These are phyloP conservation scores for Osmanthus fragrans DNA, from an alignment of 257 asterid genomes.

Conservation along the genomic window DNA sequence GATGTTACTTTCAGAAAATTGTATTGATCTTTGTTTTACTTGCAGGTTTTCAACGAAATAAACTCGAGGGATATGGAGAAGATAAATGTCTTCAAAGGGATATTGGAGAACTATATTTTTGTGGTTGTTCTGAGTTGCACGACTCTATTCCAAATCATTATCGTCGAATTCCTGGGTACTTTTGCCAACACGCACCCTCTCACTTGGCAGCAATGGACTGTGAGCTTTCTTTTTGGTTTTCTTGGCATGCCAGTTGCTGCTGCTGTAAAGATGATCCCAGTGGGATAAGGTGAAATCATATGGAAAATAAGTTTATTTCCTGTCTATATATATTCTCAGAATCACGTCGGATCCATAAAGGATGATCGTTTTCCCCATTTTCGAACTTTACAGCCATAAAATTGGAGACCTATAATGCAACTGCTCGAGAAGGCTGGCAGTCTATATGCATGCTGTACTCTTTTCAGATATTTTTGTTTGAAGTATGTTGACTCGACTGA, in stretches of 20 bases:
- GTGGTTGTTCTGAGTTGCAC: constrained; percentile 75
- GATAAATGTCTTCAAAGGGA: constrained; percentile 80
- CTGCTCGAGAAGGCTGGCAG: neutral
- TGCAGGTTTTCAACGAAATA: constrained; percentile 90
- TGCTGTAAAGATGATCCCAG: constrained; percentile 82
- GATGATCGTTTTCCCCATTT: neutral
- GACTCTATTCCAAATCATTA: constrained; percentile 69
- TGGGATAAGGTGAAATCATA: constrained; percentile 48
- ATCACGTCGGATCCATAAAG: neutral
- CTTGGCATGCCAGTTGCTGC: constrained; percentile 97
- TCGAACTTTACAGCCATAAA: neutral
- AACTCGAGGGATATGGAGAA: constrained; percentile 97
- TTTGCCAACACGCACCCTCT: constrained; percentile 86
- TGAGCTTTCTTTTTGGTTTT: constrained; percentile 69
- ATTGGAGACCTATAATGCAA: neutral
- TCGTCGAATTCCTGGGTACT: constrained; percentile 73
- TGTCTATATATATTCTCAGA: neutral
- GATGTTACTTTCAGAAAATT: neutral
- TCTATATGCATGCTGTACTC: neutral
- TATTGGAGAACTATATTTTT: constrained; percentile 74
- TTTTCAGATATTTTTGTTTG: neutral
- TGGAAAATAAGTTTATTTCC: neutral
- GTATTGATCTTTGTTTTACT: neutral
- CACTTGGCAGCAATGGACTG: constrained; percentile 73
- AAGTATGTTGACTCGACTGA: neutral